Conservation (phyloP, 176 grass and related monocot genomes). For the Oryza longistaminata region DNA sequence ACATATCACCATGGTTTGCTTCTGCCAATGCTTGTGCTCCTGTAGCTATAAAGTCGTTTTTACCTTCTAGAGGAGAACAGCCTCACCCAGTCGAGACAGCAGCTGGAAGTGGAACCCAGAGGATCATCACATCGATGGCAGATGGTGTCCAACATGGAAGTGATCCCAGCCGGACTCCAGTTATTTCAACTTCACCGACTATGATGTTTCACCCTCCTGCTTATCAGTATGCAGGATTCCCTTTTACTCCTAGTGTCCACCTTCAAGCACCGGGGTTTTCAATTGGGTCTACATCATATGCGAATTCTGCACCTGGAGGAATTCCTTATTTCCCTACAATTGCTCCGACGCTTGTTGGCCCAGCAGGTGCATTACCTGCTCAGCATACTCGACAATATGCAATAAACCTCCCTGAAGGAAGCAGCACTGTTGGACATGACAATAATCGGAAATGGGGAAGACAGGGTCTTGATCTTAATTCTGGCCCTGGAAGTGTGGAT, state of each 20-base stretch:
- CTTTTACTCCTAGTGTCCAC: constrained; percentile 57
- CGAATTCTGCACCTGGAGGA: constrained; percentile 53
- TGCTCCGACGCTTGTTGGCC: constrained; percentile 49
- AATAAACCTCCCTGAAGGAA: constrained; percentile 74
- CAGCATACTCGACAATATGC: constrained; percentile 71
- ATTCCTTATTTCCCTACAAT: constrained; percentile 55
- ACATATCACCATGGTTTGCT: constrained; percentile 65
- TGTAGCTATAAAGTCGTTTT: constrained; percentile 63
- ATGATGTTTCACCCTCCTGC: constrained; percentile 68
- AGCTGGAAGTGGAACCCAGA: constrained; percentile 52
- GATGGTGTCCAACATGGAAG: constrained; percentile 55
- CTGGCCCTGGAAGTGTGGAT: constrained; percentile 68
- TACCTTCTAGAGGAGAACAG: constrained; percentile 73
- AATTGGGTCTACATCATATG: constrained; percentile 56
- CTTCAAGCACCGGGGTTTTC: constrained; percentile 60
- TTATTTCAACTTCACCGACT: constrained; percentile 69
- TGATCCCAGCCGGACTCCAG: constrained; percentile 53
- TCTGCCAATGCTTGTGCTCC: constrained; percentile 55
- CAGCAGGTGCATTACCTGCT: constrained; percentile 50
- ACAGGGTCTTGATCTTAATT: constrained; percentile 89
- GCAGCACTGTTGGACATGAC: constrained; percentile 56
- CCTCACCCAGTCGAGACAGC: constrained; percentile 56
- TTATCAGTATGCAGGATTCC: constrained; percentile 69
- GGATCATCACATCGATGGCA: constrained; percentile 55
- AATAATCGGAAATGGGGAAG: constrained; percentile 65